Percentiles rank a stretch among this genome's conserved stretches.
Evolutionary conservation across 176 grass and related monocot species (phyloP).

Genomic region (Hsuehochloa calcarea): DNA sequence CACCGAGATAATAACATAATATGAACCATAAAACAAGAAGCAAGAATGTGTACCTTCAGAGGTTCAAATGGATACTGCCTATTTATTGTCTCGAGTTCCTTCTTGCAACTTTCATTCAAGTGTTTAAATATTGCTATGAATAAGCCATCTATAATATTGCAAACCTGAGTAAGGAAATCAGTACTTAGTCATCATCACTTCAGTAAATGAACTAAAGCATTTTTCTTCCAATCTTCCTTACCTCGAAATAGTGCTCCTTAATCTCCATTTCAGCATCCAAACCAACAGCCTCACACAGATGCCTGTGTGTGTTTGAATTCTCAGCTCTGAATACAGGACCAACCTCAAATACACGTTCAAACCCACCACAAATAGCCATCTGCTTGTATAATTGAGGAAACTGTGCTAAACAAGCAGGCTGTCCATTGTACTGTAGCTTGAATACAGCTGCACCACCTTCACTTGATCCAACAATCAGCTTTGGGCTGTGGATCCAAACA

Average conservation of each 20-base stretch:
- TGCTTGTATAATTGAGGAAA: slow-evolving; percentile 89
- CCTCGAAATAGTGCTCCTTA: slow-evolving; percentile 97
- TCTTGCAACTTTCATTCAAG: slow-evolving; percentile 69
- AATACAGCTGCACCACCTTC: slow-evolving; percentile 98
- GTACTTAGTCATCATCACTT: background rate
- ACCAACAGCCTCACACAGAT: slow-evolving; percentile 95
- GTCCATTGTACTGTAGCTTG: slow-evolving; percentile 73
- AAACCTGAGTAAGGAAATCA: slow-evolving; percentile 59
- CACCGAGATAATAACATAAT: background rate
- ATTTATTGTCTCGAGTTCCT: slow-evolving; percentile 84
- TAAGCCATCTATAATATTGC: slow-evolving; percentile 81
- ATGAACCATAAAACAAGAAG: background rate
- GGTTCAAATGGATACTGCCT: slow-evolving; percentile 86
- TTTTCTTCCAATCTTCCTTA: slow-evolving; percentile 18
- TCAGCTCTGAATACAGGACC: slow-evolving; percentile 86
- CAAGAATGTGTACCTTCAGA: slow-evolving; percentile 55
- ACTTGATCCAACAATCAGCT: slow-evolving; percentile 71
- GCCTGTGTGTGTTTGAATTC: slow-evolving; percentile 89
- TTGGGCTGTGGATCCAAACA: slow-evolving; percentile 85
- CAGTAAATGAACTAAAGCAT: background rate
- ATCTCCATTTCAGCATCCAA: slow-evolving; percentile 97
- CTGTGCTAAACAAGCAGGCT: slow-evolving; percentile 88
- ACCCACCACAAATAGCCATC: slow-evolving; percentile 79
- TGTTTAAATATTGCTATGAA: slow-evolving; percentile 94
- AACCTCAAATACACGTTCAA: slow-evolving; percentile 86